Evolutionary conservation across 805 yeast species (phyloP).

Genomic region (Pichia manshurica): DNA sequence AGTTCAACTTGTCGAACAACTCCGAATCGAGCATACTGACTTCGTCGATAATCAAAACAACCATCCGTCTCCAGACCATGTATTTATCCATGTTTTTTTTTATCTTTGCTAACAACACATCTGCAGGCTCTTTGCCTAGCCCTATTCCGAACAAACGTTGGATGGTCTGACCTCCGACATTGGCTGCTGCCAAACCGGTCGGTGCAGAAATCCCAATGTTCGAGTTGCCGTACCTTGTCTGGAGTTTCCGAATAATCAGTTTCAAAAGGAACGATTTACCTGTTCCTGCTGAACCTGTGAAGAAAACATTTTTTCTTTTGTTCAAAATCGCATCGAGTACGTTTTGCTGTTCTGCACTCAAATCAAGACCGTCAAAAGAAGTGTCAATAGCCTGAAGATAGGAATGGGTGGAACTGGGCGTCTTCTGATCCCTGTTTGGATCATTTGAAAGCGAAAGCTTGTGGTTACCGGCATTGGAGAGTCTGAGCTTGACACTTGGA

Average conservation of each 20-base stretch:
- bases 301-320: slow-evolving; percentile 52
- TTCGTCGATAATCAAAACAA: slow-evolving; percentile 70
- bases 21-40: slow-evolving; percentile 75
- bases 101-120: slow-evolving; percentile 44
- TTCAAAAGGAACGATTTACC: slow-evolving; percentile 88
- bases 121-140: slow-evolving; percentile 51
- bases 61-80: slow-evolving; percentile 49
- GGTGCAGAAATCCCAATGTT: slow-evolving; percentile 76
- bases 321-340: slow-evolving; percentile 49
- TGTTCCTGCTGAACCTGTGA: slow-evolving; percentile 89
- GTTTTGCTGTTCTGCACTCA: slow-evolving; percentile 36
- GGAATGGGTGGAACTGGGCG: not conserved
- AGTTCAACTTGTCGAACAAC: slow-evolving; percentile 57
- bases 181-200: slow-evolving; percentile 79
- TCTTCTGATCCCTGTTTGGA: not conserved
- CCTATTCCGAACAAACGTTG: slow-evolving; percentile 80
- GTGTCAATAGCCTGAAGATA: slow-evolving; percentile 6
- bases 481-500: not conserved
- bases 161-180: slow-evolving; percentile 72
- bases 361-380: not conserved
- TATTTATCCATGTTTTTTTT: slow-evolving; percentile 44
- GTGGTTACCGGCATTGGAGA: slow-evolving; percentile 2
- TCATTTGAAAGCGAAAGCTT: no score
- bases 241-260: slow-evolving; percentile 51
- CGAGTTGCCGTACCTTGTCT: slow-evolving; percentile 38